Conservation (phyloP, 2,329 filamentous ascomycete genomes). For the Bipolaris sorokiniana region DNA sequence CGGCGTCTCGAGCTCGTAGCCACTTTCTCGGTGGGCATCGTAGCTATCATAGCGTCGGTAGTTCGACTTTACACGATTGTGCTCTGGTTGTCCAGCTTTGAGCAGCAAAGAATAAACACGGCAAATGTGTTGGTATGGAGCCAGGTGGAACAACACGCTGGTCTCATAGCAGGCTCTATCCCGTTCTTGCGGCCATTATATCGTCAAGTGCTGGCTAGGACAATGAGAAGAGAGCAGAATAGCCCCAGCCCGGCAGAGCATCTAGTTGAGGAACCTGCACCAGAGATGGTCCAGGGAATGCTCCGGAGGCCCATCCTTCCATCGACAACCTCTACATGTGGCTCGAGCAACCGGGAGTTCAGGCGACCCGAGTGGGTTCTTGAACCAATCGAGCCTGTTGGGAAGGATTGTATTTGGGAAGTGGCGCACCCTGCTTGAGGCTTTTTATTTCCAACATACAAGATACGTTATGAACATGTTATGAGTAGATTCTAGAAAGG, state of each 20-base stretch:
- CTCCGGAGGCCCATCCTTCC: slow-evolving; percentile 34
- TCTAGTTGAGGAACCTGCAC: slow-evolving; percentile 17
- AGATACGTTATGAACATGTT: too few species aligned
- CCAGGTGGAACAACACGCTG: slow-evolving; percentile 41
- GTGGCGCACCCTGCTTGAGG: not conserved
- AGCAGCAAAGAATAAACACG: slow-evolving; percentile 21
- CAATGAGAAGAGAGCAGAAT: slow-evolving; percentile 14
- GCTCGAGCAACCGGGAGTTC: slow-evolving; percentile 21
- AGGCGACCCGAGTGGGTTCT: slow-evolving; percentile 20
- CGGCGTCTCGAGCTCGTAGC: slow-evolving; percentile 58
- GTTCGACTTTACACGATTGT: slow-evolving; percentile 35
- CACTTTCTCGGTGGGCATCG: slow-evolving; percentile 42
- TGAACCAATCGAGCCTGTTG: slow-evolving; percentile 23
- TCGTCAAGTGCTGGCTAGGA: slow-evolving; percentile 19
- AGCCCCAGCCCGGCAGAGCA: slow-evolving; percentile 22
- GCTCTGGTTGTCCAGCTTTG: slow-evolving; percentile 34
- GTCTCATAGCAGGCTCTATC: slow-evolving; percentile 41
- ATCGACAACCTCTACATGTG: slow-evolving; percentile 29
- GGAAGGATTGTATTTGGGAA: slow-evolving; percentile 13
- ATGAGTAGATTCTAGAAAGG: too few species aligned
- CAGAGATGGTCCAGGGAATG: slow-evolving; percentile 12
- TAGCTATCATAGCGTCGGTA: slow-evolving; percentile 41
- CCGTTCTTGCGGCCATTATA: slow-evolving; percentile 40
- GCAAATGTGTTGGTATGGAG: slow-evolving; percentile 39
- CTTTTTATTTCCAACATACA: not conserved